Conservation (phyloP, 2,329 filamentous ascomycete species). For the Coniochaeta ligniaria region DNA sequence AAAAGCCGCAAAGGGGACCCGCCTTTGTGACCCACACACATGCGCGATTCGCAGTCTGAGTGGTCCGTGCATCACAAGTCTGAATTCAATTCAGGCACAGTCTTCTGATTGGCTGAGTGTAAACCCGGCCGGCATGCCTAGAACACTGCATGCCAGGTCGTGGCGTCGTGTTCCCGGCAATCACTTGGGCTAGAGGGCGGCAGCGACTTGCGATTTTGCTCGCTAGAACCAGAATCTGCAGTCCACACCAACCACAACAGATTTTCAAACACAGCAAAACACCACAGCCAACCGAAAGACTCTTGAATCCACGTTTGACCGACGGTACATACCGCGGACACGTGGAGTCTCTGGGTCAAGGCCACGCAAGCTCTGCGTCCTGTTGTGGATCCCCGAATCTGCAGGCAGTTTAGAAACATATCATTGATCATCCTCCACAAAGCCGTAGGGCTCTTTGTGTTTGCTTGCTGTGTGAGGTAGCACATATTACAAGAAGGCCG, state of each 20-base stretch:
- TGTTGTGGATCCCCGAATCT: neutral
- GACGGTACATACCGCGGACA: neutral
- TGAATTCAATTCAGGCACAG: constrained; percentile 1
- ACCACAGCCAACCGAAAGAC: neutral
- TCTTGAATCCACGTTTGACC: neutral
- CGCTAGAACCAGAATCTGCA: neutral
- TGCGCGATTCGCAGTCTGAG: neutral
- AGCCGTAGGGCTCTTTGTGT: neutral
- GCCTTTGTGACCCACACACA: neutral
- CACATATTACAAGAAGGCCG: too few species aligned
- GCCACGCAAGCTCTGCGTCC: neutral
- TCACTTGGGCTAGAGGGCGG: neutral
- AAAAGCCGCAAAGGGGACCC: neutral
- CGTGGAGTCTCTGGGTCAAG: neutral
- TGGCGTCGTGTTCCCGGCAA: neutral
- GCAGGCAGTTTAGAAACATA: neutral
- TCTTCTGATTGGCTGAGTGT: neutral
- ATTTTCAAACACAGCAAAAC: neutral
- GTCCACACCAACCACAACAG: neutral
- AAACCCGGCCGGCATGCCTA: neutral
- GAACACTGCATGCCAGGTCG: neutral
- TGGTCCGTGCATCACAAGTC: neutral
- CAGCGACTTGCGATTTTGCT: neutral
- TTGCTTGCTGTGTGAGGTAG: too few species aligned
- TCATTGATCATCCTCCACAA: neutral